Percentiles rank a stretch among this genome's conserved stretches.
These are phyloP conservation scores for Rhizophagus clarus DNA, from an alignment of 192 early-diverging fungal species.

Conservation along the genomic window DNA sequence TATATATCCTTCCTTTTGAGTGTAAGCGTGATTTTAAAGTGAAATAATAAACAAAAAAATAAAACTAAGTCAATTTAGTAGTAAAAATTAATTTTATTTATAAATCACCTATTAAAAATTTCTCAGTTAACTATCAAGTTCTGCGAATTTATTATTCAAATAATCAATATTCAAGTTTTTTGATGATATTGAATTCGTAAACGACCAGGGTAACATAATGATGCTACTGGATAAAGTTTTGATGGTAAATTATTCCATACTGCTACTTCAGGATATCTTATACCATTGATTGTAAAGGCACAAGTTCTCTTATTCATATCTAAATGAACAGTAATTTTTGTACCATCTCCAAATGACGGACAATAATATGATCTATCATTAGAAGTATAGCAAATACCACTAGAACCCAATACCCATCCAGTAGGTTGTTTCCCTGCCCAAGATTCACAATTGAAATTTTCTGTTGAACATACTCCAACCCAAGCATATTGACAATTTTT, in stretches of 20 bases:
- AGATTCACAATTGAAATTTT: not conserved
- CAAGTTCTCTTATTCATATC: constrained; percentile 28
- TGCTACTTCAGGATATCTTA: not conserved
- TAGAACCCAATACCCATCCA: not conserved
- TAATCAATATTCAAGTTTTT: not conserved
- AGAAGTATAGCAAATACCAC: not conserved
- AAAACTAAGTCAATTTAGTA: too few species aligned
- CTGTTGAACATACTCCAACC: not conserved
- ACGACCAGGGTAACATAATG: not conserved
- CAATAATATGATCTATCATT: not conserved
- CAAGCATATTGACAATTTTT: not conserved
- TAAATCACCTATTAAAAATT: too few species aligned
- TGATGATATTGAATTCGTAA: not conserved
- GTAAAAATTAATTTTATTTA: too few species aligned
- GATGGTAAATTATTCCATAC: constrained; percentile 19
- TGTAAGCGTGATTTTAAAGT: too few species aligned
- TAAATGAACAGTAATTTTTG: constrained; percentile 20
- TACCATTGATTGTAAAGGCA: constrained; percentile 14
- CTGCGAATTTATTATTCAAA: too few species aligned
- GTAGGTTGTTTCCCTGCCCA: not conserved
- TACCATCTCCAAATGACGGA: not conserved
- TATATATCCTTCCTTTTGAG: too few species aligned
- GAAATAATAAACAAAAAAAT: too few species aligned
- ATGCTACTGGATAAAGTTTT: constrained; percentile 25
- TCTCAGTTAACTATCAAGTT: too few species aligned